Evolutionary conservation across 1,284 basidiomycete genomes (phyloP), one percentile per base, ranked within the genome.

Genomic region (Ceratobasidium sp.): DNA sequence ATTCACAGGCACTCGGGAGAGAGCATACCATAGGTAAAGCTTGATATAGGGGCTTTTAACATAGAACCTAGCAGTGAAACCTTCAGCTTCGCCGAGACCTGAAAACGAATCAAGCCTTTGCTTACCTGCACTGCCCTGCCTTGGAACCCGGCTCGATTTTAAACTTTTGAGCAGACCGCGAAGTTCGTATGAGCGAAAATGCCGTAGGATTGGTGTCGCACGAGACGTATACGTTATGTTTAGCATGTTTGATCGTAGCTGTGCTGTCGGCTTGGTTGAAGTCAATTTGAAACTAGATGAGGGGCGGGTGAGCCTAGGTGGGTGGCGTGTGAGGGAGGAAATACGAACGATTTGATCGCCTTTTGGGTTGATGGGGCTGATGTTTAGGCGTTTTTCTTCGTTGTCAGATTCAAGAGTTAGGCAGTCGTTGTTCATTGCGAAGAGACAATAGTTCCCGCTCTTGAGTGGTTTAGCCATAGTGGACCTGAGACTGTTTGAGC

Each of bases 151-250:
- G 16, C 41, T 64, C 62, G 5, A 64, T 3, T n/a, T 44, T 64
- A n/a, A 64, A 64, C 38, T 23, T 41, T n/a, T 46, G 20, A 35
- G 62, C 38, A 7, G 62, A 64, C 7, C 62, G 35, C 10, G 62
- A 64, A 8, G 41, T 23, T 1, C 33, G n/a, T 10, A 64, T n/a
- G 20, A 38, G 35, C 10, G 62, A 64, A 23, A 41, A 64, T 18
- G 20, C 20, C 20, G 18, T 46, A 7, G 62, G 62, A 27, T 41
- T 23, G 38, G 18, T 23, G n/a, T 64, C 62, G 62, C 38, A 64
- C n/a, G 62, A 64, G 38, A 64, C 62, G n/a, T 64, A 64, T n/a
- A 64, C 20, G 20, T 27, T 27, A 20, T 33, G 62, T 10, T 64
- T 46, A 38, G 41, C 41, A 18, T 33, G 44, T 64, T 64, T 41